Evolutionary conservation across 345 rosid genomes (phyloP).

Genomic region (Gossypium stocksii): DNA sequence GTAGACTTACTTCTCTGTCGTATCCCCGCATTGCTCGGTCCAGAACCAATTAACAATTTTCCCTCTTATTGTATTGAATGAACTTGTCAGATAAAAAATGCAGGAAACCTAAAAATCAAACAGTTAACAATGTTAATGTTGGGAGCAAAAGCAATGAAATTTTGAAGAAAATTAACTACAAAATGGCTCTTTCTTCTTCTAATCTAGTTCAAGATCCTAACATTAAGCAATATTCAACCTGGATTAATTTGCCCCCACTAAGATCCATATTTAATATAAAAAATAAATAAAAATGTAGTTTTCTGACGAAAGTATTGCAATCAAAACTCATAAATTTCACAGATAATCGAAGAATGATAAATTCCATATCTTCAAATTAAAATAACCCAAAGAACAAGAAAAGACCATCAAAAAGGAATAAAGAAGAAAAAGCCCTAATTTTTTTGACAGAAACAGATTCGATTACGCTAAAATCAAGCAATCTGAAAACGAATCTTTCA

Average conservation of each 20-base stretch:
- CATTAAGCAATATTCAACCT: not conserved
- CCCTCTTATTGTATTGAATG: not conserved
- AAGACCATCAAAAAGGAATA: not conserved
- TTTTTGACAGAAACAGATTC: not conserved
- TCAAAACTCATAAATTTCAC: not conserved
- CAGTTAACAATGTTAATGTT: not conserved
- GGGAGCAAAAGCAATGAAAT: not conserved
- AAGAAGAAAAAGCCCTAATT: not conserved
- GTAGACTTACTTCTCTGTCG: slow-evolving; percentile 15
- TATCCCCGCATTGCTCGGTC: slow-evolving; percentile 39
- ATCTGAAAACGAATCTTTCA: not conserved
- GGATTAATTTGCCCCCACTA: not conserved
- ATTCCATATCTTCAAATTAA: not conserved
- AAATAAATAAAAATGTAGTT: not conserved
- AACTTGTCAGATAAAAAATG: slow-evolving; percentile 1
- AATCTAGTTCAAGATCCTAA: not conserved
- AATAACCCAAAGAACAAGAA: not conserved
- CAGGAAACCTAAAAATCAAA: slow-evolving; percentile 14
- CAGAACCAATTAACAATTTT: not conserved
- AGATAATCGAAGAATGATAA: not conserved
- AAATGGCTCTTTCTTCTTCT: not conserved
- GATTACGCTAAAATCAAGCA: not conserved
- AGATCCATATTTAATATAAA: not conserved
- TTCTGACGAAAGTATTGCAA: not conserved
- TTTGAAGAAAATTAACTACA: slow-evolving; percentile 1